phyloP scores from a whole-genome alignment of 805 yeast species.

The Candida oleophila region DNA sequence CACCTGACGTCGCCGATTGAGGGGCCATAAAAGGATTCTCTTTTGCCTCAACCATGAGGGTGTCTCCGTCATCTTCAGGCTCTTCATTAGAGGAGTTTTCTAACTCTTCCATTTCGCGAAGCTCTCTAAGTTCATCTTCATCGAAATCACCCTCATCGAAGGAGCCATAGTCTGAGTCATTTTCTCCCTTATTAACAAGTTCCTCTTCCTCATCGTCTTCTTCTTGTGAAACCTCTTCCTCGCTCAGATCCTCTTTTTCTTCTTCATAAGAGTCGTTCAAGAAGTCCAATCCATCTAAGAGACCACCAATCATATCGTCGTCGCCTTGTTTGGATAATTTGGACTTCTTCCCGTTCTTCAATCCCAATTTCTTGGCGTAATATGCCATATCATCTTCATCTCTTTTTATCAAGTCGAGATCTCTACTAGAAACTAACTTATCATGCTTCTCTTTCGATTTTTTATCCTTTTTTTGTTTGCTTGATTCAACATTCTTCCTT shows the following conservation, averaged over 20 bases:
- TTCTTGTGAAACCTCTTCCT: slow-evolving; percentile 11
- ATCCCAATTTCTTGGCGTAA: slow-evolving; percentile 79
- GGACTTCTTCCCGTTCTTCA: slow-evolving; percentile 51
- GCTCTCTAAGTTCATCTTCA: slow-evolving; percentile 27
- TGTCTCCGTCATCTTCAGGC: slow-evolving; percentile 20
- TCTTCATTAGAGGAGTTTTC: slow-evolving; percentile 16
- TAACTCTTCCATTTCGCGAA: slow-evolving; percentile 27
- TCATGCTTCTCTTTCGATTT: slow-evolving; percentile 4
- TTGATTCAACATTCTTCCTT: slow-evolving; percentile 10
- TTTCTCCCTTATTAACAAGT: slow-evolving; percentile 7
- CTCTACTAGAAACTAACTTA: slow-evolving; percentile 34
- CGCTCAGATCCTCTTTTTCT: slow-evolving; percentile 9
- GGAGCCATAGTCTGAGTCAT: background rate
- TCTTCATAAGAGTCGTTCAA: slow-evolving; percentile 13
- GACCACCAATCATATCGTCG: slow-evolving; percentile 79
- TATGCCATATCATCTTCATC: slow-evolving; percentile 81
- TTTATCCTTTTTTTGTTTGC: slow-evolving; percentile 9
- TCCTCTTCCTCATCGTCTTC: slow-evolving; percentile 7
- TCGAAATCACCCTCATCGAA: slow-evolving; percentile 13
- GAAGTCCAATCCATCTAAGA: slow-evolving; percentile 71
- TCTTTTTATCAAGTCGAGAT: slow-evolving; percentile 46
- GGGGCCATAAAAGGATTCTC: slow-evolving; percentile 83
- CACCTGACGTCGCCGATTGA: slow-evolving; percentile 17
- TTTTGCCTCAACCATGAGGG: slow-evolving; percentile 15
- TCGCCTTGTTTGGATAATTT: slow-evolving; percentile 52